Conservation (phyloP, 345 rosid species). For the Mallotus nudiflorus region DNA sequence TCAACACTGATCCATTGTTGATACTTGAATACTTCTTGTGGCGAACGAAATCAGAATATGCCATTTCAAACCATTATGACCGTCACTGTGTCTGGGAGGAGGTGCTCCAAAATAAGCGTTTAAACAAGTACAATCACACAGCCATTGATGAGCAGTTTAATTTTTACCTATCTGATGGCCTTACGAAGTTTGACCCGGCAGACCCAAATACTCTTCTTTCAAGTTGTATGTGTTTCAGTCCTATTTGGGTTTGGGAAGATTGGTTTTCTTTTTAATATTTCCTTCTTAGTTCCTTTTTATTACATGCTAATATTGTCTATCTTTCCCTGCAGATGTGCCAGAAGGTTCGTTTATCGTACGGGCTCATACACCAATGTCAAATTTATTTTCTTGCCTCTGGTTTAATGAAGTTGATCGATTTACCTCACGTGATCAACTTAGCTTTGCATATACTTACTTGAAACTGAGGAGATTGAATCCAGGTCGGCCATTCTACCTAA, state of each 20-base stretch:
- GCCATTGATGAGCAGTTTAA: slow-evolving; percentile 78
- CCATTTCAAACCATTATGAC: slow-evolving; percentile 95
- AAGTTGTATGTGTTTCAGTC: slow-evolving; percentile 55
- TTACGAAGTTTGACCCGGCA: slow-evolving; percentile 58
- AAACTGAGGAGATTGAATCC: slow-evolving; percentile 79
- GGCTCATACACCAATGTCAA: slow-evolving; percentile 94
- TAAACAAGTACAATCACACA: slow-evolving; percentile 70
- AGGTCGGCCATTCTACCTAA: slow-evolving; percentile 59
- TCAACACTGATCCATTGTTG: slow-evolving; percentile 70
- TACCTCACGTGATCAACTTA: slow-evolving; percentile 89
- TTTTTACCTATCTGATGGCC: slow-evolving; percentile 79
- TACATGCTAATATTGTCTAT: slow-evolving; percentile 24
- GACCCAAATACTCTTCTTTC: slow-evolving; percentile 71
- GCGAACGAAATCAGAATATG: slow-evolving; percentile 79
- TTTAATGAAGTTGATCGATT: slow-evolving; percentile 91
- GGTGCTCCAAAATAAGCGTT: slow-evolving; percentile 75
- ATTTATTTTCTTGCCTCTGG: slow-evolving; percentile 92
- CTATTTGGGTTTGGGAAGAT: slow-evolving; percentile 5
- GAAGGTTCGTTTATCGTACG: slow-evolving; percentile 92
- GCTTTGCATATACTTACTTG: slow-evolving; percentile 89
- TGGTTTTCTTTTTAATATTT: slow-evolving; percentile 10
- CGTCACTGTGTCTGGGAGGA: slow-evolving; percentile 98
- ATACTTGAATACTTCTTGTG: slow-evolving; percentile 83
- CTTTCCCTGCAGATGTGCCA: slow-evolving; percentile 72
- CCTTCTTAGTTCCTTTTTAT: background rate